Conservation (phyloP, 371 early-diverging fungal species). For the Syncephalastrum contaminatum region DNA sequence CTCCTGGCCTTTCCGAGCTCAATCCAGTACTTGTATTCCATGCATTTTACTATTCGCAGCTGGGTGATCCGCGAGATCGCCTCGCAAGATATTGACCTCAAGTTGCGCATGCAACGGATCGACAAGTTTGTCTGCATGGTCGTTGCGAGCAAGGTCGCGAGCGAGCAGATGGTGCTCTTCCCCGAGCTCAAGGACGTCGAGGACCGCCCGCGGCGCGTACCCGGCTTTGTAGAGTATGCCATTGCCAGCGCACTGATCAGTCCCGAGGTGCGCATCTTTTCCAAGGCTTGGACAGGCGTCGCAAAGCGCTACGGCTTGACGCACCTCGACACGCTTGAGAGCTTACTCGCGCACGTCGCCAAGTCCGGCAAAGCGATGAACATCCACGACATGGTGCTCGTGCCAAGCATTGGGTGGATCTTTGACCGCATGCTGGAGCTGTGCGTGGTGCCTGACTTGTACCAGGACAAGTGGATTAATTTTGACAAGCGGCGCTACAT, state of each 20-base stretch:
- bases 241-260: constrained; percentile 75
- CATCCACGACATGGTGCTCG: constrained; percentile 18
- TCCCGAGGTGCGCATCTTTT: constrained; percentile 72
- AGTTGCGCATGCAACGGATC: constrained; percentile 58
- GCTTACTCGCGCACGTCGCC: constrained; percentile 16
- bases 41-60: constrained; percentile 71
- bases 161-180: constrained; percentile 34
- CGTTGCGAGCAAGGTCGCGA: constrained; percentile 47
- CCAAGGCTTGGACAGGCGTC: constrained; percentile 69
- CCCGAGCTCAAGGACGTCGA: constrained; percentile 30
- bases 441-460: constrained; percentile 45
- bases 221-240: constrained; percentile 79
- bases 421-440: constrained; percentile 53
- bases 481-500: constrained; percentile 73
- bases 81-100: constrained; percentile 42
- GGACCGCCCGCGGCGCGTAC: constrained; percentile 39
- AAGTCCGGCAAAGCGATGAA: neutral
- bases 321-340: constrained; percentile 63
- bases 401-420: constrained; percentile 56
- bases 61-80: constrained; percentile 74
- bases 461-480: constrained; percentile 54
- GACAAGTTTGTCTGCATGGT: constrained; percentile 66
- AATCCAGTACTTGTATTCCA: constrained; percentile 67
- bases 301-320: constrained; percentile 46
- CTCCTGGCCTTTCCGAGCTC: constrained; percentile 64